phyloP scores from a whole-genome alignment of 2,329 filamentous ascomycete genomes.

The Trichoderma breve region DNA sequence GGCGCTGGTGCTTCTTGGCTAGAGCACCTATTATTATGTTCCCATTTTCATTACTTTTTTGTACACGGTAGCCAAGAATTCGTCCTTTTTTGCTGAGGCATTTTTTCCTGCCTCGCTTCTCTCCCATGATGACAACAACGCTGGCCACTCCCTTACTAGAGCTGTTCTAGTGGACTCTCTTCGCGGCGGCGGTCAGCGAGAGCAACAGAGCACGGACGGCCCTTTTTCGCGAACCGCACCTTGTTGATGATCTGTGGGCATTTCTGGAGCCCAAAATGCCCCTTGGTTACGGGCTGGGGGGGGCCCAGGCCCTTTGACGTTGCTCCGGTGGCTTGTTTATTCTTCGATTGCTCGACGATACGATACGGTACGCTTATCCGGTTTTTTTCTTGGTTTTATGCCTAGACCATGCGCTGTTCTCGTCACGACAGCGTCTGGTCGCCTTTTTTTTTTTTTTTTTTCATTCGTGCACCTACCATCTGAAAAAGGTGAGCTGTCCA shows the following conservation, averaged over 20 bases:
- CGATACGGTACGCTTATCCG: not conserved
- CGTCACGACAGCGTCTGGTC: not conserved
- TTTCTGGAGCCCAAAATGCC: not conserved
- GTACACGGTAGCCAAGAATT: not conserved
- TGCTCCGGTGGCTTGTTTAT: not conserved
- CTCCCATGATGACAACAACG: constrained; percentile 12
- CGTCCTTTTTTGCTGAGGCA: constrained; percentile 1
- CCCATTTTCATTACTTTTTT: not conserved
- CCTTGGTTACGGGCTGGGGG: not conserved
- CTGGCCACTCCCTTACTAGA: not conserved
- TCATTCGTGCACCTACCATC: not conserved
- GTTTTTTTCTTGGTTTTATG: not conserved
- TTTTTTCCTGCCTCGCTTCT: constrained; percentile 5
- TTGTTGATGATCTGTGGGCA: constrained; percentile 14
- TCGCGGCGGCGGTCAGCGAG: constrained; percentile 4
- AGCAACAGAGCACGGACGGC: not conserved
- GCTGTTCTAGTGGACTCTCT: not conserved
- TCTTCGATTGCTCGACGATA: not conserved
- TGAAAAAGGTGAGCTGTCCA: not conserved
- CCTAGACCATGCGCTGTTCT: not conserved
- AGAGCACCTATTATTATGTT: not conserved
- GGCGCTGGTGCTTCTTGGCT: constrained; percentile 10
- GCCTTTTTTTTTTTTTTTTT: not conserved
- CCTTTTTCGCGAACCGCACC: not conserved
- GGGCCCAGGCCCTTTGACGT: not conserved